Evolutionary conservation across 148 eudicot species (phyloP), one percentile per base, ranked within the genome.

Genomic region (Silene conica): DNA sequence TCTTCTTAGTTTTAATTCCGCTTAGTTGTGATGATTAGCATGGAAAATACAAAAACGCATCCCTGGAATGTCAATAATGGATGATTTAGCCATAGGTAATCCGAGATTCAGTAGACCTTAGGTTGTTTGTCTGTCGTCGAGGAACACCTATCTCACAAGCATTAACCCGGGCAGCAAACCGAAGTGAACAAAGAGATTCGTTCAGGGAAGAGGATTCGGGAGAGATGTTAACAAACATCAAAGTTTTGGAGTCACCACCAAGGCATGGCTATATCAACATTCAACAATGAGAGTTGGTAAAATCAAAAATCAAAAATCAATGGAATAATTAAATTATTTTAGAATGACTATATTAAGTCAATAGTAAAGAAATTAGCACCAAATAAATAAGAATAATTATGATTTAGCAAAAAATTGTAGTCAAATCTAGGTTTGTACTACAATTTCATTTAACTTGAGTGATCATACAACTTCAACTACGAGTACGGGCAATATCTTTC

Each of bases 71-170:
- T 69, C 21, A 23, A 16, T 28, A 43, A 54, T 43, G 19, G 46
- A 34, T 21, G 45, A 78, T 88, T 88, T 70, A 93, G 76, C 97
- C 92, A 46, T 80, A 83, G 83, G 89, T 93, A 64, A 89, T 77
- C 45, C 97, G 91, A 77, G 89, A 81, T 77, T 93, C 92, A 5
- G 79, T 71, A 25, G 88, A 83, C 63, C 91, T 87, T 65, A 81
- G 34, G 65, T 61, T 46, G 67, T 77, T 89, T 26, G 95, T 89
- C 81, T 93, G 98, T 23, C 95, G 87, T 45, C 98, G 82, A 13
- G 98, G 95, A 38, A 89, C 79, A 46, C 98, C 98, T 31, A 94
- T 91, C 85, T 94, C 98, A 61, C 98, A 94, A 72, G 97, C 91
- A 45, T 91, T 94, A 6, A 94, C 98, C 58, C 98, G 70, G 67